Evolutionary conservation across 2,329 filamentous ascomycete species (phyloP).

Genomic region (Penicillium sp.): DNA sequence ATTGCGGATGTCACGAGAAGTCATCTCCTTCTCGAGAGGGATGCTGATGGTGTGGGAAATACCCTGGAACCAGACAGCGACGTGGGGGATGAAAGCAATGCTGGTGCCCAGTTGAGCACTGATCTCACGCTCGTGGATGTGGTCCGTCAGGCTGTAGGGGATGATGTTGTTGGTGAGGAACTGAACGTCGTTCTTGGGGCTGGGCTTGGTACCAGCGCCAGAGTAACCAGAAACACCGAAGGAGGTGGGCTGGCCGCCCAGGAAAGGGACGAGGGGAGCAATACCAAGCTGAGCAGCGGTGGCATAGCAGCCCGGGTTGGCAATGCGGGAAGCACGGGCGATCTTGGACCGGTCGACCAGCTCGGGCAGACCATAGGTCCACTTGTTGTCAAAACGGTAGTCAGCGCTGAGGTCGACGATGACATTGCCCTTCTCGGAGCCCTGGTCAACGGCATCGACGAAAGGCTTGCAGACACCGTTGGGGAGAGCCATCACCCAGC

Average conservation of each 20-base stretch:
- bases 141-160: constrained; percentile 87
- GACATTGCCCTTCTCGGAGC: constrained; percentile 69
- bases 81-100: constrained; percentile 89
- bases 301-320: constrained; percentile 94
- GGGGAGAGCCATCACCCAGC: constrained; percentile 96
- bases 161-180: constrained; percentile 85
- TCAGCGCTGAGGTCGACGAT: constrained; percentile 96
- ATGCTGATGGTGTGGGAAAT: constrained; percentile 92
- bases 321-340: constrained; percentile 77
- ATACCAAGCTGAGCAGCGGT: constrained; percentile 91
- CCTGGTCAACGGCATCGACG: constrained; percentile 82
- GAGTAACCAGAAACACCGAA: constrained; percentile 96
- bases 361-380: constrained; percentile 92
- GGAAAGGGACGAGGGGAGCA: constrained; percentile 75
- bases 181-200: constrained; percentile 88
- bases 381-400: constrained; percentile 82
- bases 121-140: constrained; percentile 94
- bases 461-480: constrained; percentile 95
- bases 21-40: constrained; percentile 83
- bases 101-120: constrained; percentile 72
- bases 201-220: constrained; percentile 91
- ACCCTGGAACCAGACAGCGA: constrained; percentile 95
- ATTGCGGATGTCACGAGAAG: constrained; percentile 86
- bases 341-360: constrained; percentile 77
- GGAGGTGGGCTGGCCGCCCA: constrained; percentile 77